Base-by-base conservation (phyloP, 352 stramenopile species). In the Phytophthora europaea region DNA sequence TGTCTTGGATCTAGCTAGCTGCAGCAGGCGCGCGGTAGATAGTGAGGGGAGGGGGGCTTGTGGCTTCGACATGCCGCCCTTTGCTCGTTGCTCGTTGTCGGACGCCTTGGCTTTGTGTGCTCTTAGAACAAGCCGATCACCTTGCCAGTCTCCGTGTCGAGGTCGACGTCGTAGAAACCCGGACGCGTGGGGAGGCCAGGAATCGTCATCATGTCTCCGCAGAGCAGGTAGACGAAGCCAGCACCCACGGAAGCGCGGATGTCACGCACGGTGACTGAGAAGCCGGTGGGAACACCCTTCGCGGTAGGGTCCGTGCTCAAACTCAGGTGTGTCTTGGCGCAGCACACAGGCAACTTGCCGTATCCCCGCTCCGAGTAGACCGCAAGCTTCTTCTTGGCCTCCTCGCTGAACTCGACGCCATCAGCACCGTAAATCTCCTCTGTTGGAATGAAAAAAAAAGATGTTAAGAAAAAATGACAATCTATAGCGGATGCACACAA, bases 131-230 rank as follows among this genome's bases (percentile, higher is more conserved):
- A 83, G 33, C 98, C 98, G 61, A 99, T 95, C 15, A 99, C 97
- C 67, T 98, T 94, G 69, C 98, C 98, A 23, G 98, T 95, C 43
- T 95, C 79, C 59, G 86, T 82, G 72, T 99, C 91, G 28, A 99
- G 84, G 79, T 99, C 98, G 9, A 99, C 96, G 80, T 99, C 98
- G 75, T 99, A 99, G 83, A 99, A 99, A 65, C 97, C 97, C 20
- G 98, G 98, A 40, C 98, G 87, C 15, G 98, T 99, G 18, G 98
- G 97, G 1, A 99, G 83, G n/a, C 98, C 98, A 26, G 98, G 98
- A 63, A 99, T 98, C 1, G 98, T 99, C 94, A 99, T 99, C 73
- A 99, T 99, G 74, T 99, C 95, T 31, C 98, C 98, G 59, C 93
- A 97, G 47, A 99, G 80, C 50, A 97, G 72, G 75, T 98, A 98